Base-by-base conservation (phyloP, 2,329 filamentous ascomycete genomes). In the Stemphylium beticola region DNA sequence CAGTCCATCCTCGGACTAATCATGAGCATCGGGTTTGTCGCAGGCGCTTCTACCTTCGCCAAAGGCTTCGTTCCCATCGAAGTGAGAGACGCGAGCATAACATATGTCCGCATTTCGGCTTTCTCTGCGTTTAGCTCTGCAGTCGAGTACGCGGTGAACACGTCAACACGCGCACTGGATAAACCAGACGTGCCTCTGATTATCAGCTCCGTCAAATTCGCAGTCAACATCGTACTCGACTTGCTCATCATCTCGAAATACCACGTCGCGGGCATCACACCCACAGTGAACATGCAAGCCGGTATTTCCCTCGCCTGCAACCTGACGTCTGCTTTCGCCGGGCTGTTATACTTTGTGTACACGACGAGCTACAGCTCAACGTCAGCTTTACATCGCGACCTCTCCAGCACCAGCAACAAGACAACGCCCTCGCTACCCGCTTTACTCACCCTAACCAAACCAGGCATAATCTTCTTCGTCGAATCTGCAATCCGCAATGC, bases 401-500 rank as follows among this genome's bases (percentile, higher is more conserved):
- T 56, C 31, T 11, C 42, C 12, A n/a, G n/a, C 9, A 18, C 33
- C 20, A 6, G 24, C 6, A 15, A 32, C 15, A 47, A 39, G 8
- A 10, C 33, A 32, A 17, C 34, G 14, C 34, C 2, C 11, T 47
- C 34, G 34, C 24, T 24, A 2, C n/a, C 15, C 81, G 0, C 74
- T 90, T 0, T 63, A 70, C 26, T 29, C 1, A 75, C 83, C 0
- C 78, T 91, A 1, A 64, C 81, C 1, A 77, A 79, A 1, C 87
- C 88, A 0, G 87, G 87, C 0, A 48, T 82, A 2, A 76, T 84
- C 33, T 87, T 84, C 0, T 85, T 91, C 34, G 40, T 74, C 6
- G 88, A 91, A 66, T 90, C 87, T 0, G 85, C 84, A 0, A 73
- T 90, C 4, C 79, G 88, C 6, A 92, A 91, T 57, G 80, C 85